phyloP scores from a whole-genome alignment of 768 basidiomycete genomes.

The Macrolepiota fuliginosa region DNA sequence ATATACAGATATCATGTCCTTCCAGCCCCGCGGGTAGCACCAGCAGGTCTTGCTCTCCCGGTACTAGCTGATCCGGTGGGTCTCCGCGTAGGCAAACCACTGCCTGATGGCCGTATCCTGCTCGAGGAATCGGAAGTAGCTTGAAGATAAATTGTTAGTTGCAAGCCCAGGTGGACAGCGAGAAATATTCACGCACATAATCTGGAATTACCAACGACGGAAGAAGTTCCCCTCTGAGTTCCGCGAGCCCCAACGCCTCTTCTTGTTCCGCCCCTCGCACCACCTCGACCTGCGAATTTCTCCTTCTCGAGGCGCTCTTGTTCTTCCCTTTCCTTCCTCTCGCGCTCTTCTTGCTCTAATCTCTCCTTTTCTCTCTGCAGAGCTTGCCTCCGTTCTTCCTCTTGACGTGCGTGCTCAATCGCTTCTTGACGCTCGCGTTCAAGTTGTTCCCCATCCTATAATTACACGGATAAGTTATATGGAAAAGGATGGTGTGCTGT shows the following conservation, averaged over 20 bases:
- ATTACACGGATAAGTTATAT: background rate
- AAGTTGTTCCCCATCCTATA: slow-evolving; percentile 59
- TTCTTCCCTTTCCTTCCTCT: slow-evolving; percentile 36
- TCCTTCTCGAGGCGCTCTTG: slow-evolving; percentile 44
- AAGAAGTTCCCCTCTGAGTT: slow-evolving; percentile 27
- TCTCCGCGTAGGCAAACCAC: slow-evolving; percentile 1
- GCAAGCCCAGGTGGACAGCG: background rate
- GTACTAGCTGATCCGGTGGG: background rate
- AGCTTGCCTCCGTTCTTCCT: slow-evolving; percentile 47
- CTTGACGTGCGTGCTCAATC: slow-evolving; percentile 41
- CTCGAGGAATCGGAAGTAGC: background rate
- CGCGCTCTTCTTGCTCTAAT: slow-evolving; percentile 38
- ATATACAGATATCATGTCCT: background rate
- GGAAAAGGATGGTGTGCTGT: background rate
- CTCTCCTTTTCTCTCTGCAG: slow-evolving; percentile 43
- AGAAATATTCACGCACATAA: background rate
- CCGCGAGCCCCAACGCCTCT: slow-evolving; percentile 65
- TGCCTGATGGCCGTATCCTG: background rate
- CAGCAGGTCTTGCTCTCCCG: slow-evolving; percentile 1
- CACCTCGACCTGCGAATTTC: slow-evolving; percentile 44
- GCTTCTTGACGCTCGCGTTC: slow-evolving; percentile 47
- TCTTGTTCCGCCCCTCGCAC: slow-evolving; percentile 69
- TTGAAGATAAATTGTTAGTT: background rate
- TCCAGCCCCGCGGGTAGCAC: background rate
- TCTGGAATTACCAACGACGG: background rate